Base-by-base conservation (phyloP, 257 asterid genomes). In the Jasminum sambac region DNA sequence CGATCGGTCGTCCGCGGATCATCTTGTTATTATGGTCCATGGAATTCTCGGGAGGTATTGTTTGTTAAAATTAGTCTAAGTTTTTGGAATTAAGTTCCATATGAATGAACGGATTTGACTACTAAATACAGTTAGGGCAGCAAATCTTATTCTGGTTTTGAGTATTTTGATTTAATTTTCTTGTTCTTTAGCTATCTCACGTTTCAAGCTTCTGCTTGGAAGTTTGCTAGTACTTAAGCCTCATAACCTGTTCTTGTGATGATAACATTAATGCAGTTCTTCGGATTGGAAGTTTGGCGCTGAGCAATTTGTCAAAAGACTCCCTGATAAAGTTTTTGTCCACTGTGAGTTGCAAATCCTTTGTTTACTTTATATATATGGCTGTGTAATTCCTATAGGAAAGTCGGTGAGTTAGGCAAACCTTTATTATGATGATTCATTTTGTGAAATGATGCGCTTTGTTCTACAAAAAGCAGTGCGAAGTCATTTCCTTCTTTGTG, bases 11-110 rank as follows among this genome's bases (percentile, higher is more conserved):
- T 78, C 91, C 5, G 98, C 97, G 26, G 98, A 89, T 89, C 99
- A 95, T 84, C 98, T 95, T 6, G 94, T 95, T 68, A 83, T 95
- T 60, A 82, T 95, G 97, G 96, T 95, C 58, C 99, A 95, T 63
- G 99, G 99, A 65, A 95, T 95, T 77, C 96, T 95, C 9, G 99
- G 99, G 70, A 95, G 99, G 98, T 93, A 81, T 19, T 50, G 4
- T 64, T 19, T 26, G 39, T 75, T 11, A 52, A 52, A n/a, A n/a
- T n/a, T n/a, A n/a, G n/a, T n/a, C n/a, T 41, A 8, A 41, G 46
- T 41, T 41, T 11, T 41, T 8, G 46, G 46, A 41, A 41, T 7
- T 41, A 11, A 41, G 5, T 11, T 41, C 46, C 8, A 41, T 41
- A 41, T 41, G 46, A 41, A 1, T 8, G 8, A 14, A n/a, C n/a